A percentile compares a stretch with the other conserved stretches of the same genome.
These are phyloP conservation scores for Leishmania aethiopica DNA, from an alignment of 208 protist species.

Conservation along the genomic window DNA sequence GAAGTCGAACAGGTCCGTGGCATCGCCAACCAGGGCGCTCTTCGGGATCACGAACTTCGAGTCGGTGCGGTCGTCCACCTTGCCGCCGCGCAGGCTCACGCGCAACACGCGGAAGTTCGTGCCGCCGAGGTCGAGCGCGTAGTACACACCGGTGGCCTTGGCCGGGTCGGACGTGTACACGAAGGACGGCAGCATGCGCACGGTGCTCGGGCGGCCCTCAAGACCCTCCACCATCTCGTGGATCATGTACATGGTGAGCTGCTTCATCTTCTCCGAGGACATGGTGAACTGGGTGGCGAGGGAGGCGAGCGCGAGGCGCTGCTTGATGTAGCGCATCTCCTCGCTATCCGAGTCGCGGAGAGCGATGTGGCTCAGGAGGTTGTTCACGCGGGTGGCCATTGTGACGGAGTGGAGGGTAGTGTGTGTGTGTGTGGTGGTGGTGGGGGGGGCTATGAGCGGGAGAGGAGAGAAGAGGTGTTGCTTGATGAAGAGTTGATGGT, in stretches of 20 bases:
- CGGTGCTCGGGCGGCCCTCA: constrained; percentile 67
- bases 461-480: background rate
- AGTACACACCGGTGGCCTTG: constrained; percentile 72
- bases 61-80: constrained; percentile 42
- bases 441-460: background rate
- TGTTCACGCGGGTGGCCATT: constrained; percentile 78
- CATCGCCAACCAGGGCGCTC: constrained; percentile 45
- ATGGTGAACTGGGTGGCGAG: constrained; percentile 76
- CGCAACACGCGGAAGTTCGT: constrained; percentile 91
- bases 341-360: constrained; percentile 57
- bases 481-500: background rate
- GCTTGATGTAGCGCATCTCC: constrained; percentile 73
- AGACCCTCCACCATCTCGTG: constrained; percentile 87
- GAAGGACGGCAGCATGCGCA: constrained; percentile 89
- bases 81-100: constrained; percentile 55
- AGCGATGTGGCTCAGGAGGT: constrained; percentile 80
- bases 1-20: constrained; percentile 86
- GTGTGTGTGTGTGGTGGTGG: too few relatives aligned
- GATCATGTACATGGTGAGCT: constrained; percentile 78
- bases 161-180: constrained; percentile 69
- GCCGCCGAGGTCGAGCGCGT: constrained; percentile 92
- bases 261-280: constrained; percentile 53
- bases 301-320: constrained; percentile 70
- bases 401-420: background rate
- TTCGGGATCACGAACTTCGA: constrained; percentile 71